These are phyloP conservation scores for Hypericum perforatum DNA, from an alignment of 345 rosid species.

Conservation along the genomic window DNA sequence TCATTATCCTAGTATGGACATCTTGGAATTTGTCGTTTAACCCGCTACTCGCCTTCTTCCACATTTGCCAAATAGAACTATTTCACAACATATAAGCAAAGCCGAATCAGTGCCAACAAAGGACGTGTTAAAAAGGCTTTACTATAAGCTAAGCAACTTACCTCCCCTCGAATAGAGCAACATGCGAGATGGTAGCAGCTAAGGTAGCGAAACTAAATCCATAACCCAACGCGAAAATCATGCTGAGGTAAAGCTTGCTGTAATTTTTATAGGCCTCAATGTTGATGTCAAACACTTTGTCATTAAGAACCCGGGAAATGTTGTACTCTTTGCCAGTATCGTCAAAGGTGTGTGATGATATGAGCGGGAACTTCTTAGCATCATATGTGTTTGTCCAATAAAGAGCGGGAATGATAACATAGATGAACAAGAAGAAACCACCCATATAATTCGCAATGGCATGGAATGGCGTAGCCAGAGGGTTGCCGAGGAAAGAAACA, in stretches of 20 bases:
- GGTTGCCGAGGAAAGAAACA: conserved; percentile 65
- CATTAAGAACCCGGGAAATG: conserved; percentile 42
- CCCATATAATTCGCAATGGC: conserved; percentile 45
- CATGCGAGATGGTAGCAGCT: conserved; percentile 53
- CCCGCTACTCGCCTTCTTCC: conserved; percentile 47
- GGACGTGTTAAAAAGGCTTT: too few relatives aligned
- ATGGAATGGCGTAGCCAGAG: conserved; percentile 56
- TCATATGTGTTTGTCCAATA: conserved; percentile 40
- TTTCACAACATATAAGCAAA: neutral
- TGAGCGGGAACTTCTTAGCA: conserved; percentile 50
- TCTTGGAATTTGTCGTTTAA: conserved; percentile 34
- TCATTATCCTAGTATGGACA: conserved; percentile 78
- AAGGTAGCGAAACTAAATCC: conserved; percentile 59
- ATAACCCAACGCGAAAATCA: conserved; percentile 46
- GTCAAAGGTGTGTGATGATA: conserved; percentile 43
- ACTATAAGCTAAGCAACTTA: too few relatives aligned
- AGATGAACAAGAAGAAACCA: conserved; percentile 45
- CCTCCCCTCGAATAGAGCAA: conserved; percentile 58
- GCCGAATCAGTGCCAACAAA: neutral
- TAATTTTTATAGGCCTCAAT: conserved; percentile 30
- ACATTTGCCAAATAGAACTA: conserved; percentile 51
- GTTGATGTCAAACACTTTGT: conserved; percentile 33
- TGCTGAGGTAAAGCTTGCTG: conserved; percentile 63
- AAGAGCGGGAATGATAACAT: conserved; percentile 43
- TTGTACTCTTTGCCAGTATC: conserved; percentile 35